phyloP scores from a whole-genome alignment of 768 basidiomycete species.

The Suillus paluster region DNA sequence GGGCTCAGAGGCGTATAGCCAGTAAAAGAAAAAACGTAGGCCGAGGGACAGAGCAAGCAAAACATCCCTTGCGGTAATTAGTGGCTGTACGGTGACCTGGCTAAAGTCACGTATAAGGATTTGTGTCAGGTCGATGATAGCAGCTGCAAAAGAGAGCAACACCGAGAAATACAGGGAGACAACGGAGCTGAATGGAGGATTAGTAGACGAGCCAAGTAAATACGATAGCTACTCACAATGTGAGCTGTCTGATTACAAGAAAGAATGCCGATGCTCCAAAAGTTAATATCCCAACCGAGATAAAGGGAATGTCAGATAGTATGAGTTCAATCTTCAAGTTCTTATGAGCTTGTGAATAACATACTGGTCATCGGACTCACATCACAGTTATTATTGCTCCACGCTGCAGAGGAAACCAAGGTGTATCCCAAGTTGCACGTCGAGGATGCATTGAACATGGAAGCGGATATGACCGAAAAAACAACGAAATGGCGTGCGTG shows the following conservation, averaged over 20 bases:
- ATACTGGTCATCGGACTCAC: constrained; percentile 37
- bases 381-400: constrained; percentile 46
- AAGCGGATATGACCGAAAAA: constrained; percentile 16
- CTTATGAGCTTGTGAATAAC: neutral
- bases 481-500: constrained; percentile 18
- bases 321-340: constrained; percentile 53
- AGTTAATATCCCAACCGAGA: constrained; percentile 66
- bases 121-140: constrained; percentile 64
- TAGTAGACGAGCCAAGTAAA: constrained; percentile 3
- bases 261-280: constrained; percentile 65
- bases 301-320: constrained; percentile 68
- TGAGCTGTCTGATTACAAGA: constrained; percentile 54
- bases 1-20: constrained; percentile 64
- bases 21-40: constrained; percentile 67
- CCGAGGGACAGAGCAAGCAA: constrained; percentile 60
- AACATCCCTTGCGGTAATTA: constrained; percentile 61
- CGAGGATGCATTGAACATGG: constrained; percentile 21
- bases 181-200: constrained; percentile 40
- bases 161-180: constrained; percentile 60
- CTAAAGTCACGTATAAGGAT: constrained; percentile 46
- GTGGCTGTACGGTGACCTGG: constrained; percentile 29
- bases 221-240: constrained; percentile 44
- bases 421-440: constrained; percentile 25
- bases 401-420: constrained; percentile 35
- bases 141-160: constrained; percentile 63